Base-by-base conservation (phyloP, 2,329 filamentous ascomycete genomes). In the Fusarium camptoceras region DNA sequence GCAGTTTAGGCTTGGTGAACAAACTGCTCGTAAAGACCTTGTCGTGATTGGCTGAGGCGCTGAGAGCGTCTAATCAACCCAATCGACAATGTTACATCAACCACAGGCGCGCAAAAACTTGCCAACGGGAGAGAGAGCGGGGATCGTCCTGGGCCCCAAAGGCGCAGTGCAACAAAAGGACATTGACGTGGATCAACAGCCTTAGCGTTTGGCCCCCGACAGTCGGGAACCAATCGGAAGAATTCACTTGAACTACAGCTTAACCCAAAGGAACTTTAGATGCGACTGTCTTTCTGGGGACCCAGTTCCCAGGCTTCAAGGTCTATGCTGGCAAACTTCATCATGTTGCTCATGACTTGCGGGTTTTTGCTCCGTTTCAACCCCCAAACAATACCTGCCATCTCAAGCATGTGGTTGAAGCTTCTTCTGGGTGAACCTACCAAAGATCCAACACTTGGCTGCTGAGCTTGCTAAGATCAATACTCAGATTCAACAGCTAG, bases 1-100 rank as follows among this genome's bases (percentile, higher is more conserved):
- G 25, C 50, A 18, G 20, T 20, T 55, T 43, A 64, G 55, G 62
- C 72, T 68, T 65, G 56, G 64, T 49, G 51, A 55, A 50, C 58
- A 63, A 43, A 46, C 51, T 64, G 57, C 59, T 73, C 63, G 60
- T 71, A 66, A 62, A 61, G 57, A 34, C 62, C 46, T 48, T 56
- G 50, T 30, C 46, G 10, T 42, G 34, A 49, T 55, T 30, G 48
- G 58, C 43, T 58, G 57, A 46, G 57, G 68, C 57, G 64, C 57
- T 51, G 62, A 64, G 59, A 75, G 76, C 76, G 76, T 73, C 72
- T 78, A 78, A 77, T 77, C 68, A 62, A 68, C 48, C 77, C 76
- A 78, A 76, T 78, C 71, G 67, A 71, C 41, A 31, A 18, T 30
- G 18, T 30, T 56, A 50, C 59, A 39, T 22, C 47, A 53, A 61